Base-by-base conservation (phyloP, 768 basidiomycete species). In the Collybia nuda region DNA sequence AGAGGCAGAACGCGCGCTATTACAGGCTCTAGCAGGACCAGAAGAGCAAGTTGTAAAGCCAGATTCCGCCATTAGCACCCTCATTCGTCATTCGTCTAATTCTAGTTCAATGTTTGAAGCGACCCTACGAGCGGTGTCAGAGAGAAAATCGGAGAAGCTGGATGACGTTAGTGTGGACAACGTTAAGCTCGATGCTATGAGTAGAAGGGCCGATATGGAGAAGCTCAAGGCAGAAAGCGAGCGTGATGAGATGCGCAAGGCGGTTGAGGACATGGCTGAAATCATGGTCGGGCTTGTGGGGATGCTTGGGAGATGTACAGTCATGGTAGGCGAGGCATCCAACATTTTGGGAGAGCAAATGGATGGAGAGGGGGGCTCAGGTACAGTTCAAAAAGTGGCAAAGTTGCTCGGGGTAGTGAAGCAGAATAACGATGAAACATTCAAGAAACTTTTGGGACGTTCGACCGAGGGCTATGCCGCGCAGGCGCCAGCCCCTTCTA, bases 21-120 rank as follows among this genome's bases (percentile, higher is more conserved):
- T 94, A 14, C 77, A 76, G 47, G 78, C 85, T 24, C 72, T 94
- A 50, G 85, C 82, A 15, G 70, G 63, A 5, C 81, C 88, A 1
- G 90, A 93, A 63, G 90, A 93, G 63, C 77, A 83, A 47, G 79
- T 74, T 18, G 61, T 86, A 43, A 81, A 76, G 59, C 63, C 81
- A 2, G 75, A 79, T 40, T 88, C 90, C 6, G 63, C 77, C 0
- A 66, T 90, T 38, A 80, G 76, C 52, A 65, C 70, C 46, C 78
- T 84, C 48, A 63, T 90, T 23, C 80, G 82, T 60, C 81, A 85
- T 5, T 86, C 90, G 2, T 77, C 77, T 50, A 93, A 92, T 62
- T 84, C 89, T 3, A 76, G 72, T 53, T 82, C 86, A 26, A 88
- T 93, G 78, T 91, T 93, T 61, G 89, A 91, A 41, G 91, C 89